Base-by-base conservation (phyloP, 2,329 filamentous ascomycete genomes). In the Coniochaeta sp. region DNA sequence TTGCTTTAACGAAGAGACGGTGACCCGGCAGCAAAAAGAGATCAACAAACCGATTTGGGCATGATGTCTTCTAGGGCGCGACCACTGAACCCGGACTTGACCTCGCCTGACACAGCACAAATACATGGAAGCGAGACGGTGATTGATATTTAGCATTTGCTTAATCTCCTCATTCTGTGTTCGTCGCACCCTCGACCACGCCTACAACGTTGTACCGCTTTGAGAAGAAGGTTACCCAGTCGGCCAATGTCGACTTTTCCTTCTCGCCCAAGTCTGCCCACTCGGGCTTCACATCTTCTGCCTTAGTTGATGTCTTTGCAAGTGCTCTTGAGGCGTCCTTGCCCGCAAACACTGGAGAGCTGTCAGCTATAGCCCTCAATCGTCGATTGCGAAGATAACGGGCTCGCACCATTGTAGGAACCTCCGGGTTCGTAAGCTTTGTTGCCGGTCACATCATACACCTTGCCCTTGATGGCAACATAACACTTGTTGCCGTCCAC, bases 181-280 rank as follows among this genome's bases (percentile, higher is more conserved):
- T 87, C 30, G 81, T 85, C 30, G 84, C 84, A 38, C 83, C 84
- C 62, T 81, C 76, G 17, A 89, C 84, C 60, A 80, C 73, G 16
- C 91, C 91, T 55, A 96, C 86, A 58, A 98, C 84, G 69, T 96
- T 98, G 78, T 99, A 99, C 61, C 95, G 83, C 79, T 98, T 99
- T 66, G 89, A 91, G 76, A 99, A 99, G 77, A 96, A 99, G 1
- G 89, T 96, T 64, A 89, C 86, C 95, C 95, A 99, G 73, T 99
- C 95, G 59, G 93, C 83, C 62, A 99, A 77, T 3, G 89, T 88
- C 28, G 84, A 85, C 78, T 95, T 91, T 73, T 97, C 88, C 75
- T 95, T 92, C 24, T 96, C 92, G 16, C 81, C 80, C 58, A 99
- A 79, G 69, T 92, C 89, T 61, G 88, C 80, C 89, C 91, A 98